Percentiles rank a stretch among this genome's conserved stretches.
Conservation (phyloP, 768 basidiomycete species). For the Pilatotrama ljubarskyi region DNA sequence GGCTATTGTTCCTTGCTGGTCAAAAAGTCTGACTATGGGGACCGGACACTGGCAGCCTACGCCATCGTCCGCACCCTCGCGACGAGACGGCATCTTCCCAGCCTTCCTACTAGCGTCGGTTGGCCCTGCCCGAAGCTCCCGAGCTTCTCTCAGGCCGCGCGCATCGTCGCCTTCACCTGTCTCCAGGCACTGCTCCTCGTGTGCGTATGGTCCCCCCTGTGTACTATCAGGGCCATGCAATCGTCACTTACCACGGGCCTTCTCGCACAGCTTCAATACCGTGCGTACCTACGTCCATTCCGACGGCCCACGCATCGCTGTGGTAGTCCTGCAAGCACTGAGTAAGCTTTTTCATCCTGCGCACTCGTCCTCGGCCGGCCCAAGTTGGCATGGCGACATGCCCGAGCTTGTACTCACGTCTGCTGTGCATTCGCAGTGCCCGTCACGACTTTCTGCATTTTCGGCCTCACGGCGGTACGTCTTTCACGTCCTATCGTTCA, state of each 20-base stretch:
- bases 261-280: neutral
- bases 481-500: neutral
- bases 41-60: neutral
- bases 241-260: neutral
- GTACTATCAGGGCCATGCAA: neutral
- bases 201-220: neutral
- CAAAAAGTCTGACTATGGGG: neutral
- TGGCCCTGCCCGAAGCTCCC: neutral
- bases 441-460: slow-evolving; percentile 19
- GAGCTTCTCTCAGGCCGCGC: slow-evolving; percentile 1
- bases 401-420: neutral
- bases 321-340: slow-evolving; percentile 1
- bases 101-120: no score
- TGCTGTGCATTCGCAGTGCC: slow-evolving; percentile 16
- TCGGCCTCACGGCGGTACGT: slow-evolving; percentile 7
- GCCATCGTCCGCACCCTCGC: slow-evolving; percentile 7
- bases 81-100: neutral
- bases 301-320: neutral
- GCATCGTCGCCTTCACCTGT: slow-evolving; percentile 9
- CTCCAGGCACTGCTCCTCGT: slow-evolving; percentile 11
- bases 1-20: neutral
- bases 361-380: neutral
- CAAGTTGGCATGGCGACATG: neutral
- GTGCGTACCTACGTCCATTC: neutral
- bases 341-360: neutral